Percentiles rank a stretch among this genome's conserved stretches.
These are phyloP conservation scores for Fusarium luffae DNA, from an alignment of 2,329 filamentous ascomycete genomes.

Conservation along the genomic window DNA sequence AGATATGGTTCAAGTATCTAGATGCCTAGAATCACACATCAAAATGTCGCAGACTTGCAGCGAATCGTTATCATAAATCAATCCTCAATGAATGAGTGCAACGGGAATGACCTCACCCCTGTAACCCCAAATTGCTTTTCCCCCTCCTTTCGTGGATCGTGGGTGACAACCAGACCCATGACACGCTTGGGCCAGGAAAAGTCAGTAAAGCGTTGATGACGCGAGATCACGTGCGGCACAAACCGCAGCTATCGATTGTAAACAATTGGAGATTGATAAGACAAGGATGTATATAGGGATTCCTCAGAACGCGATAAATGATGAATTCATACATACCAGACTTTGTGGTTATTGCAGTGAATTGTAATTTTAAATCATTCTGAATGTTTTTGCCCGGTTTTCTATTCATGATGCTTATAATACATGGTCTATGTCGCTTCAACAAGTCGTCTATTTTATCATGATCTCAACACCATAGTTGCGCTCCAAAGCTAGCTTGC, in stretches of 20 bases:
- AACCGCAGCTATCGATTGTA: constrained; percentile 1
- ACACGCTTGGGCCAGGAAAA: constrained; percentile 39
- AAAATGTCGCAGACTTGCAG: not conserved
- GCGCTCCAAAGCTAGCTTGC: not conserved
- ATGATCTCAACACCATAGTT: not conserved
- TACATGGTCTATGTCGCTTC: not conserved
- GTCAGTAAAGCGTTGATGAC: constrained; percentile 46
- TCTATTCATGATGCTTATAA: not conserved
- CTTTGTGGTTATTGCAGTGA: not conserved
- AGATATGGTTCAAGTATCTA: not conserved
- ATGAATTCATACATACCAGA: not conserved
- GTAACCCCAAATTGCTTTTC: constrained; percentile 29
- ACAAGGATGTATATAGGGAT: not conserved
- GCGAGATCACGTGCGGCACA: constrained; percentile 50
- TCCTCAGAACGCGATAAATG: not conserved
- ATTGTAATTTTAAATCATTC: not conserved
- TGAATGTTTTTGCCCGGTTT: not conserved
- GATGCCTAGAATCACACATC: constrained; percentile 4
- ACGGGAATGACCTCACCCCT: constrained; percentile 30
- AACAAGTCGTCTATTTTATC: not conserved
- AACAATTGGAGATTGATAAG: constrained; percentile 4
- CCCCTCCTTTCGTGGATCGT: constrained; percentile 23
- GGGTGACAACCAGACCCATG: constrained; percentile 17
- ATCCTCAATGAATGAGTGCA: constrained; percentile 4
- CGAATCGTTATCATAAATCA: not conserved